Evolutionary conservation across 441 rosid genomes (phyloP).

Genomic region (Breynia disticha): DNA sequence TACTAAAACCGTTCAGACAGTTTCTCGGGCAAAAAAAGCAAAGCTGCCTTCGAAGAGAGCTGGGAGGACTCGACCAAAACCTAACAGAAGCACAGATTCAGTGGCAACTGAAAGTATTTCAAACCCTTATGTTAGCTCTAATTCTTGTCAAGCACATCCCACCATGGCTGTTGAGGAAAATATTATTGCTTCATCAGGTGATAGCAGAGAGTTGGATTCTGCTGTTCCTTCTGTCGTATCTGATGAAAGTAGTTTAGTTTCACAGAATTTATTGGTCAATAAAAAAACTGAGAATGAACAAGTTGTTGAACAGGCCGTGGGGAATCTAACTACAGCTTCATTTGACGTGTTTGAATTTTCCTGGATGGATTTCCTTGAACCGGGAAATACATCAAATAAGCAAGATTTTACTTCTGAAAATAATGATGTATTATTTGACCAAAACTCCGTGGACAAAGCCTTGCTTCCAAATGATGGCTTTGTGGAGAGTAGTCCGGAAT

Average conservation of each 20-base stretch:
- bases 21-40: conserved; percentile 55
- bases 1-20: conserved; percentile 41
- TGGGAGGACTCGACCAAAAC: conserved; percentile 36
- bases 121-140: conserved; percentile 20
- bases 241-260: conserved; percentile 21
- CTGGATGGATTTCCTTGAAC: conserved; percentile 57
- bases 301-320: conserved; percentile 20
- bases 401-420: conserved; percentile 23
- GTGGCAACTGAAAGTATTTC: conserved; percentile 22
- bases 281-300: conserved; percentile 23
- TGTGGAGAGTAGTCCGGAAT: conserved; percentile 22
- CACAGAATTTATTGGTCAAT: conserved; percentile 25
- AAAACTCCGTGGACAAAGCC: conserved; percentile 17
- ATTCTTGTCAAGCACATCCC: conserved; percentile 16
- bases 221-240: conserved; percentile 12
- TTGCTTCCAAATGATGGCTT: conserved; percentile 21
- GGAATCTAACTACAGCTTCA: conserved; percentile 23
- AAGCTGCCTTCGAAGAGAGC: conserved; percentile 60
- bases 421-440: conserved; percentile 18
- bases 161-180: conserved; percentile 23
- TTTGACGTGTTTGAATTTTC: conserved; percentile 22
- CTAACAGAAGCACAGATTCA: conserved; percentile 32
- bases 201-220: conserved; percentile 27
- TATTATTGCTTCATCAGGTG: conserved; percentile 22
- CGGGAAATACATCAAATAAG: conserved; percentile 33